Evolutionary conservation across 495 filamentous ascomycete genomes (phyloP).

Genomic region (Daldinia decipiens): DNA sequence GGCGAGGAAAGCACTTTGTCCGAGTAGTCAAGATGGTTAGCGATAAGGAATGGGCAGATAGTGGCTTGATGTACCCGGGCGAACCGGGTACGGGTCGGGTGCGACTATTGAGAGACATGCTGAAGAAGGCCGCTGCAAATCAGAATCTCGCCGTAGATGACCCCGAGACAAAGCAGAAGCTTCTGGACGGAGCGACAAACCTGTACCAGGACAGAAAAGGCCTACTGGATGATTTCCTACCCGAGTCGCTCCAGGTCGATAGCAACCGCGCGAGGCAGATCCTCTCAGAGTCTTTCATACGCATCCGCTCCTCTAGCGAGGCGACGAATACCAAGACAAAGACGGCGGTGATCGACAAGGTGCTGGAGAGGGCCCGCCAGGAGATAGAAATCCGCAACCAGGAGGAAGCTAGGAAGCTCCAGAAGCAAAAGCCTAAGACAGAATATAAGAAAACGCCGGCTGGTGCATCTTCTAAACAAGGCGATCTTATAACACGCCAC

Average conservation of each 20-base stretch:
- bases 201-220: conserved; percentile 37
- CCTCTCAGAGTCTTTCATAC: neutral
- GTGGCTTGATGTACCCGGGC: conserved; percentile 58
- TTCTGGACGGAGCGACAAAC: conserved; percentile 16
- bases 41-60: conserved; percentile 70
- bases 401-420: neutral
- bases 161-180: conserved; percentile 19
- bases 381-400: neutral
- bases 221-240: neutral
- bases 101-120: conserved; percentile 44
- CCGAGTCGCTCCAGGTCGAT: neutral
- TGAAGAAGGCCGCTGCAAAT: conserved; percentile 34
- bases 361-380: conserved; percentile 14
- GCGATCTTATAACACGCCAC: neutral
- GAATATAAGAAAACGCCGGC: neutral
- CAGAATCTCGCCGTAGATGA: conserved; percentile 5
- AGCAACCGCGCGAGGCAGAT: conserved; percentile 11
- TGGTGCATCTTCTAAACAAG: too few species aligned
- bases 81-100: conserved; percentile 52
- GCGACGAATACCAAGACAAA: conserved; percentile 14
- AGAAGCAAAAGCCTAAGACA: neutral
- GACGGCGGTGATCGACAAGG: conserved; percentile 36
- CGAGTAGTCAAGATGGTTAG: conserved; percentile 75
- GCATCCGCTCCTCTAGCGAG: neutral
- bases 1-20: conserved; percentile 83